phyloP scores from a whole-genome alignment of 75 land plant genomes.

The Gnetum montanum region DNA sequence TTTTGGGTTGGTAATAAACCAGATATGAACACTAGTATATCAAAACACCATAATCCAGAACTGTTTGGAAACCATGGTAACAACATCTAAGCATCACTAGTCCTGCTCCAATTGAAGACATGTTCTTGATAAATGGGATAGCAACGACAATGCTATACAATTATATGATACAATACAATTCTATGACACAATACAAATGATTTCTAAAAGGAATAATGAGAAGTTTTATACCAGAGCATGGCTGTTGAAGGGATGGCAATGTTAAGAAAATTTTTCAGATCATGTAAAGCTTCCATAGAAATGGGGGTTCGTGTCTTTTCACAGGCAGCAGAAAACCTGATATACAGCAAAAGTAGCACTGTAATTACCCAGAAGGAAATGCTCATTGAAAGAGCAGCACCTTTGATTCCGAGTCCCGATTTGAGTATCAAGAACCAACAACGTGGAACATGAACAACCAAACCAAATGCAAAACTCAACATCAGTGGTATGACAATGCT shows the following conservation, averaged over 20 bases:
- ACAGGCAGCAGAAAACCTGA: constrained; percentile 1
- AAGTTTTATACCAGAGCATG: constrained; percentile 89
- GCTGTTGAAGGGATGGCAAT: constrained; percentile 53
- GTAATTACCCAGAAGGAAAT: constrained; percentile 12
- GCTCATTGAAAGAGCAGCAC: constrained; percentile 23
- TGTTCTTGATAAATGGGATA: too few species aligned
- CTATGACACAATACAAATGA: too few species aligned
- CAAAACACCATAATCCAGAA: too few species aligned
- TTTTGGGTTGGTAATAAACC: too few species aligned
- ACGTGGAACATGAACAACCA: constrained; percentile 15
- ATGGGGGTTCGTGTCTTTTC: constrained; percentile 24
- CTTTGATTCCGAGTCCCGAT: constrained; percentile 15
- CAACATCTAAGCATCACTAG: too few species aligned
- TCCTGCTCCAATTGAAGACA: too few species aligned
- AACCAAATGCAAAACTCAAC: constrained; percentile 3
- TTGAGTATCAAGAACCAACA: constrained; percentile 25
- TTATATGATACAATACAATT: too few species aligned
- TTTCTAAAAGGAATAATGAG: too few species aligned
- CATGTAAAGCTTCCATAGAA: constrained; percentile 18
- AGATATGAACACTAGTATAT: too few species aligned
- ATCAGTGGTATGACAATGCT: constrained; percentile 27
- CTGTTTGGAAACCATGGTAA: too few species aligned
- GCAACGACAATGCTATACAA: too few species aligned
- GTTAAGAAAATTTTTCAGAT: constrained; percentile 14
- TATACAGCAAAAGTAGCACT: constrained; percentile 10